Evolutionary conservation across 2,329 filamentous ascomycete genomes (phyloP).

Genomic region (Lasiodiplodia citricola): DNA sequence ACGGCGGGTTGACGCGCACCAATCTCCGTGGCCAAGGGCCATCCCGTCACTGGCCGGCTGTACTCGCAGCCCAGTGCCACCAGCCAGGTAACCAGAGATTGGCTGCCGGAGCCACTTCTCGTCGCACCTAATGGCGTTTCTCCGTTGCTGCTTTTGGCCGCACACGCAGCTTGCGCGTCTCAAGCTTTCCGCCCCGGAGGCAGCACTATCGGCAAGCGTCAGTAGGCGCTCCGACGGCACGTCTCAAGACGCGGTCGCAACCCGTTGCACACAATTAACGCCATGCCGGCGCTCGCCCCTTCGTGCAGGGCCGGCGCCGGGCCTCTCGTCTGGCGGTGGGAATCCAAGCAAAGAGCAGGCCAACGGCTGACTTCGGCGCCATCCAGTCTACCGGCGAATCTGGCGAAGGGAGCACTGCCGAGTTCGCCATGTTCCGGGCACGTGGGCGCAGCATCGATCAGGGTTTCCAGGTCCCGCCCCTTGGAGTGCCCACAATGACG

Average conservation of each 20-base stretch:
- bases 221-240: constrained; percentile 2
- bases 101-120: not conserved
- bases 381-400: constrained; percentile 4
- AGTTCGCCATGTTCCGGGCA: constrained; percentile 26
- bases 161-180: constrained; percentile 21
- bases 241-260: not conserved
- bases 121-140: constrained; percentile 17
- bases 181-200: constrained; percentile 7
- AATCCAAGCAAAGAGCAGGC: constrained; percentile 3
- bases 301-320: constrained; percentile 1
- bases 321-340: constrained; percentile 9
- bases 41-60: not conserved
- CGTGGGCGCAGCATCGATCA: constrained; percentile 25
- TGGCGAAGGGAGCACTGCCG: constrained; percentile 18
- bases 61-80: constrained; percentile 4
- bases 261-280: constrained; percentile 1
- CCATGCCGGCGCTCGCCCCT: not conserved
- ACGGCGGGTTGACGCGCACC: not conserved
- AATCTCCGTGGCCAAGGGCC: constrained; percentile 15
- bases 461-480: constrained; percentile 21
- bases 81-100: constrained; percentile 17
- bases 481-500: constrained; percentile 25
- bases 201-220: constrained; percentile 7
- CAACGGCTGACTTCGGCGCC: constrained; percentile 20
- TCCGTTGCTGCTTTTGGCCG: constrained; percentile 16